phyloP scores from a whole-genome alignment of 495 filamentous ascomycete genomes.

The Penicillium paxilli region DNA sequence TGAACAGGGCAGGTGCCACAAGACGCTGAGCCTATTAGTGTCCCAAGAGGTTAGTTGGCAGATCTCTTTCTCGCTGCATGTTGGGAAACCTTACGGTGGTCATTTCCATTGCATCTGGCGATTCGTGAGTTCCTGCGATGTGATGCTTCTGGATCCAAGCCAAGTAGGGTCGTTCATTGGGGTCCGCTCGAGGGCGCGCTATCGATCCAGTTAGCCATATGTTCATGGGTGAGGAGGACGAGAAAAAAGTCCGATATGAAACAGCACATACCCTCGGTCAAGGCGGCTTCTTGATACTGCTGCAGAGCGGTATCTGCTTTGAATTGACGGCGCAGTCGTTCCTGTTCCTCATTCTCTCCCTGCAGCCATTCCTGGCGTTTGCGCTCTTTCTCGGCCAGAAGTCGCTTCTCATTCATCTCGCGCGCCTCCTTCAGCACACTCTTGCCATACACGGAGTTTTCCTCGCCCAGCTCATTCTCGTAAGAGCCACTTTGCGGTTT shows the following conservation, averaged over 20 bases:
- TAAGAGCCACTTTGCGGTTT: slow-evolving; percentile 50
- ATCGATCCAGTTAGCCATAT: slow-evolving; percentile 5
- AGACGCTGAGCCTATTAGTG: slow-evolving; percentile 55
- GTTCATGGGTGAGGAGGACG: no score
- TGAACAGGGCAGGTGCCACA: slow-evolving; percentile 61
- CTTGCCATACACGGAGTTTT: slow-evolving; percentile 40
- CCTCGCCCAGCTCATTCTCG: slow-evolving; percentile 41
- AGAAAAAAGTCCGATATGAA: no score
- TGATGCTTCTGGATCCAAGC: slow-evolving; percentile 53
- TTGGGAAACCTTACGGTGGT: slow-evolving; percentile 32
- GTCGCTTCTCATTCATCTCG: slow-evolving; percentile 45
- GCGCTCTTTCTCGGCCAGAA: slow-evolving; percentile 49
- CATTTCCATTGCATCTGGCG: slow-evolving; percentile 30
- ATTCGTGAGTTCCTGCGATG: slow-evolving; percentile 36
- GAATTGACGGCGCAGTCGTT: slow-evolving; percentile 40
- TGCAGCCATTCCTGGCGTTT: slow-evolving; percentile 46
- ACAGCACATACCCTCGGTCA: slow-evolving; percentile 36
- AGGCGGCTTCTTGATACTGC: slow-evolving; percentile 38
- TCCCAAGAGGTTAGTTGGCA: not conserved
- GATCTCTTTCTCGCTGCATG: not conserved
- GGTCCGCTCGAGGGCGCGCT: slow-evolving; percentile 48
- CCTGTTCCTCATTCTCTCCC: slow-evolving; percentile 39
- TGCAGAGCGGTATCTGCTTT: slow-evolving; percentile 52
- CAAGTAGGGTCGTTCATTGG: slow-evolving; percentile 38
- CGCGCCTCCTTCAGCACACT: slow-evolving; percentile 52